Base-by-base conservation (phyloP, 257 asterid species). In the Lantana camara region DNA sequence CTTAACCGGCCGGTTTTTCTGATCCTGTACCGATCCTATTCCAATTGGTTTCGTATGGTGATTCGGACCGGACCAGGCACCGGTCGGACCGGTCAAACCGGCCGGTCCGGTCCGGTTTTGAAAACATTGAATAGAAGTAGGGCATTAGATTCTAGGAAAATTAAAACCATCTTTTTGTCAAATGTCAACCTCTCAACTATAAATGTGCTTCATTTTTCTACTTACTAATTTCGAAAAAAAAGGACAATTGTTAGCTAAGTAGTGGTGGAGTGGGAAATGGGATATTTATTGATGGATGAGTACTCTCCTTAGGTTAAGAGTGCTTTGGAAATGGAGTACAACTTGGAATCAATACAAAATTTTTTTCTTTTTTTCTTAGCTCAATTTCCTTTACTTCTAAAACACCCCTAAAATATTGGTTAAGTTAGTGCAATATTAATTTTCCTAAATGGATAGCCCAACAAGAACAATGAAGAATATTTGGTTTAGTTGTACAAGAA, bases 371-470 rank as follows among this genome's bases (percentile, higher is more conserved):
- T 35, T 2, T 35, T 35, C 7, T 35, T 5, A 10, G 50, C 27
- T 45, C 57, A 57, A 67, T 55, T 55, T 56, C 38, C 64, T 67
- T 55, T 19, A 55, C 72, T 66, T 66, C 38, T 44, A 55, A 66
- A 66, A 42, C 71, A 66, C 71, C 71, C 45, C 64, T 30, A 55
- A 10, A 27, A 27, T 27, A 66, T 54, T 55, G 23, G 72, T 55
- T 55, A 21, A 5, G 63, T 66, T 54, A 52, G 22, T 53, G 38
- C 49, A 64, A 17, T 16, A 67, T 67, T 32, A 32, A 44, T 57
- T 55, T 23, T 55, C 38, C 21, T 10, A 16, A 7, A 44, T 62
- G 20, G 57, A 62, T 62, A 20, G 14, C 68, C 17, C 46, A 61
- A 45, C 67, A 47, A 46, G 47, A 56, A 46, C 47, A 9, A 23